A percentile compares a stretch with the other conserved stretches of the same genome.
Conservation (phyloP, 768 basidiomycete genomes). For the Psilocybe azurescens region DNA sequence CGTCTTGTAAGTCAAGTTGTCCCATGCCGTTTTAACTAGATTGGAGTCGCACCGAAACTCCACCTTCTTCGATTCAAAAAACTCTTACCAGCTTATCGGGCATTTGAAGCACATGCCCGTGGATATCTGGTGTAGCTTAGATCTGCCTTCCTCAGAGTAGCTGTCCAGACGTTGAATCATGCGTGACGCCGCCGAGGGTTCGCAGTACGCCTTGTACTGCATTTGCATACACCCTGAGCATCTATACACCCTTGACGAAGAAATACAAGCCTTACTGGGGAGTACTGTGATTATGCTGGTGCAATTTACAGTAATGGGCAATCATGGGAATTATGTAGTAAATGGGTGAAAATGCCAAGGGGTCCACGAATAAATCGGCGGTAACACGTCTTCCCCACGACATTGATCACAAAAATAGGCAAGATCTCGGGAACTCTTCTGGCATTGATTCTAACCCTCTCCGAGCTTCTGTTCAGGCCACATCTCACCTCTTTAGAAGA, state of each 20-base stretch:
- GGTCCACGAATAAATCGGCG: conserved; percentile 10
- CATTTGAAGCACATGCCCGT: conserved; percentile 2
- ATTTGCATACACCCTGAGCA: no score
- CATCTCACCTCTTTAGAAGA: conserved; percentile 20
- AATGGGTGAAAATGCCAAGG: conserved; percentile 7
- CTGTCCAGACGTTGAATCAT: neutral
- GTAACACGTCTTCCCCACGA: conserved; percentile 16
- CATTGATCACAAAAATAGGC: conserved; percentile 16
- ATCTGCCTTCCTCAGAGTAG: neutral
- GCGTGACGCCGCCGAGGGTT: neutral
- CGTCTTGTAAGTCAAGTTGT: conserved; percentile 8
- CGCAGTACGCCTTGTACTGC: no score
- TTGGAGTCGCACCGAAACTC: neutral
- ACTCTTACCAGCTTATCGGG: conserved; percentile 8
- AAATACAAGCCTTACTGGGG: neutral
- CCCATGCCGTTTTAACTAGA: neutral
- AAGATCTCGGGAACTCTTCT: conserved; percentile 25
- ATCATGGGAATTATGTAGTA: neutral
- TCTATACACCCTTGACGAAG: neutral
- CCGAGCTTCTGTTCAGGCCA: conserved; percentile 21
- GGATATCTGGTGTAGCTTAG: neutral
- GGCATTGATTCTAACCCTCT: conserved; percentile 10
- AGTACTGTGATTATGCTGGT: neutral
- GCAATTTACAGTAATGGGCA: neutral
- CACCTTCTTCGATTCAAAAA: conserved; percentile 5